Evolutionary conservation across 2,329 filamentous ascomycete genomes (phyloP).

Genomic region (Aureobasidium melanogenum): DNA sequence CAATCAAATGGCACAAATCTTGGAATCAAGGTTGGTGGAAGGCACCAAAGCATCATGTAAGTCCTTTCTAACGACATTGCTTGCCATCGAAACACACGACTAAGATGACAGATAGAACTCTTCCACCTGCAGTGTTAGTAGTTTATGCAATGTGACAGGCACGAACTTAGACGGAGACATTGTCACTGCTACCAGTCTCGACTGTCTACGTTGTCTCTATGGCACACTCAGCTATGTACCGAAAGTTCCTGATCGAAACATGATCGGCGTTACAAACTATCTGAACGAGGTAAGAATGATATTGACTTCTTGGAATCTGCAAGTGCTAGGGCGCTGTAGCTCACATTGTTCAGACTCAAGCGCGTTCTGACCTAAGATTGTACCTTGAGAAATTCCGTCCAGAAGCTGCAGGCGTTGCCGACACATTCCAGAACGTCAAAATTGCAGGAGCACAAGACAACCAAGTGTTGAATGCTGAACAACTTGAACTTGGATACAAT

Average conservation of each 20-base stretch:
- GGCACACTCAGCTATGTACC: slow-evolving; percentile 45
- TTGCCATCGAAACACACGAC: no score
- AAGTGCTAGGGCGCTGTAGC: neutral
- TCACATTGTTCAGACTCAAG: slow-evolving; percentile 26
- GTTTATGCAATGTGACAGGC: slow-evolving; percentile 12
- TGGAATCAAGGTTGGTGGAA: slow-evolving; percentile 29
- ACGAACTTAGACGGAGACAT: neutral
- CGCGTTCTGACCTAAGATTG: slow-evolving; percentile 45
- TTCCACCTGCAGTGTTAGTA: slow-evolving; percentile 41
- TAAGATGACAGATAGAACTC: no score
- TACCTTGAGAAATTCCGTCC: slow-evolving; percentile 51
- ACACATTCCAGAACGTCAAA: slow-evolving; percentile 39
- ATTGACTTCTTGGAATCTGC: no score
- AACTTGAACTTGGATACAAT: slow-evolving; percentile 23
- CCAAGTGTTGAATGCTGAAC: neutral
- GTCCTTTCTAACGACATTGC: neutral
- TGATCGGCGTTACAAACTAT: slow-evolving; percentile 38
- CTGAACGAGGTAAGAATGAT: slow-evolving; percentile 31
- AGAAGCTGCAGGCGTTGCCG: slow-evolving; percentile 35
- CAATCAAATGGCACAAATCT: neutral
- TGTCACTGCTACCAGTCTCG: slow-evolving; percentile 30
- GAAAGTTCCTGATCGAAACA: slow-evolving; percentile 32
- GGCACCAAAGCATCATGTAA: slow-evolving; percentile 8
- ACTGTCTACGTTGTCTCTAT: slow-evolving; percentile 47
- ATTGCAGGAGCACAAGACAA: slow-evolving; percentile 11